Percentiles rank a stretch among this genome's conserved stretches.
Conservation (phyloP, 176 grass and related monocot genomes). For the Neostapfia colusana region DNA sequence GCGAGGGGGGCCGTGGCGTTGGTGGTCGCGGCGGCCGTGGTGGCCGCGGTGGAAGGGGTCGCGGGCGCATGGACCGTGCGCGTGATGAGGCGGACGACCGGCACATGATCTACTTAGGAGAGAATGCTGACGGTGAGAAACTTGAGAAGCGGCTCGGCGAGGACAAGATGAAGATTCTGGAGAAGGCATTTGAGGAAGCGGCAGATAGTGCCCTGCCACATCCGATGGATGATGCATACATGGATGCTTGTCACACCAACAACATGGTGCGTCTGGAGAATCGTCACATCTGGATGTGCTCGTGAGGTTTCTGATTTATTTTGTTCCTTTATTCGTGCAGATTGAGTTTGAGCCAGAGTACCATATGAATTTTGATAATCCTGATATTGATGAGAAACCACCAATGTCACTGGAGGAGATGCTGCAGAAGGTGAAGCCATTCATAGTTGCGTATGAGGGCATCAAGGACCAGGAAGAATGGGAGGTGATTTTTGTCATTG, state of each 20-base stretch:
- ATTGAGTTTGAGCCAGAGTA: slow-evolving; percentile 89
- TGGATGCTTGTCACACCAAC: slow-evolving; percentile 56
- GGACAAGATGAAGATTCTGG: slow-evolving; percentile 55
- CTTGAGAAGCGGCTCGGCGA: slow-evolving; percentile 61
- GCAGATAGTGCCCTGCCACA: slow-evolving; percentile 38
- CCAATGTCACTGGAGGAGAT: slow-evolving; percentile 75
- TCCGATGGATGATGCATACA: slow-evolving; percentile 34
- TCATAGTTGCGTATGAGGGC: slow-evolving; percentile 79
- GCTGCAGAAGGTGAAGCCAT: slow-evolving; percentile 77
- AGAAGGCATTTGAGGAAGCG: slow-evolving; percentile 49
- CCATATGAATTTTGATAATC: slow-evolving; percentile 63
- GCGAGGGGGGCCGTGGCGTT: slow-evolving; percentile 18
- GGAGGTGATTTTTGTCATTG: slow-evolving; percentile 62
- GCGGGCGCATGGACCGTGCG: not conserved
- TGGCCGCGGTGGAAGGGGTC: not conserved
- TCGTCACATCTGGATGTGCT: slow-evolving; percentile 7
- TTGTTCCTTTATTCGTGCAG: slow-evolving; percentile 43
- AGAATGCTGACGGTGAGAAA: slow-evolving; percentile 52
- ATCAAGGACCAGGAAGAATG: slow-evolving; percentile 83
- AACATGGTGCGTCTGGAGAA: slow-evolving; percentile 51
- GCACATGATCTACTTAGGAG: slow-evolving; percentile 24
- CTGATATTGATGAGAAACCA: slow-evolving; percentile 81
- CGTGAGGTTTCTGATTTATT: slow-evolving; percentile 10
- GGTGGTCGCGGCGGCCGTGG: slow-evolving; percentile 29
- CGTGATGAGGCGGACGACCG: slow-evolving; percentile 6